Evolutionary conservation across 176 grass and related monocot species (phyloP).

Genomic region (Rhipidocladum racemiflorum): DNA sequence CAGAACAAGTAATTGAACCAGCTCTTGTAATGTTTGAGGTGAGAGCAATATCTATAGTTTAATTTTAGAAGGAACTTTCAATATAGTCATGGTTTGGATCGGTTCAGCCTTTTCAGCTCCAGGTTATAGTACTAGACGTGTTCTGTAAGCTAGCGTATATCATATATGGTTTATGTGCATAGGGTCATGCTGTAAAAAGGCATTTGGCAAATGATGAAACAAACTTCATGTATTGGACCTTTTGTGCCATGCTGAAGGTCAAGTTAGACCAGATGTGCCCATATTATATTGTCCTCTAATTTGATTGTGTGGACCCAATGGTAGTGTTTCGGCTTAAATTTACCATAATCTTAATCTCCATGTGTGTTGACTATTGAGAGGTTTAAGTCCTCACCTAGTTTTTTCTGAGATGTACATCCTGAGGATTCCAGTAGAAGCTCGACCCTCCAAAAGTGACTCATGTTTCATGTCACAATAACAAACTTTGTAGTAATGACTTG

Average conservation of each 20-base stretch:
- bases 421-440: neutral
- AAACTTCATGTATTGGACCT: neutral
- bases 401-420: neutral
- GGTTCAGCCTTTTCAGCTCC: neutral
- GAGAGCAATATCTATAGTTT: slow-evolving; percentile 37
- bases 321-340: slow-evolving; percentile 4
- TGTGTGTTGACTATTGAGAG: neutral
- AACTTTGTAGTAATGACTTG: neutral
- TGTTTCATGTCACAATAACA: neutral
- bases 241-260: neutral
- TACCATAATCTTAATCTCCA: neutral
- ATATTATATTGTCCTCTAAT: neutral
- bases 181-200: neutral
- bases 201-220: neutral
- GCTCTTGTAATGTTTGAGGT: slow-evolving; percentile 99
- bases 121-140: neutral
- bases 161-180: neutral
- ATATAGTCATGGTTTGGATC: slow-evolving; percentile 3
- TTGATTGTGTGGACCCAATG: neutral
- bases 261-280: neutral
- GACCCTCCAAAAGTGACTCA: neutral
- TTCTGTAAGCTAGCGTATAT: neutral
- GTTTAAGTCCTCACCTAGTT: neutral
- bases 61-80: slow-evolving; percentile 6
- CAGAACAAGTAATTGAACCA: slow-evolving; percentile 93